A percentile compares a stretch with the other conserved stretches of the same genome.
These are phyloP conservation scores for Poa annua DNA, from an alignment of 176 grass and related monocot species.

Conservation along the genomic window DNA sequence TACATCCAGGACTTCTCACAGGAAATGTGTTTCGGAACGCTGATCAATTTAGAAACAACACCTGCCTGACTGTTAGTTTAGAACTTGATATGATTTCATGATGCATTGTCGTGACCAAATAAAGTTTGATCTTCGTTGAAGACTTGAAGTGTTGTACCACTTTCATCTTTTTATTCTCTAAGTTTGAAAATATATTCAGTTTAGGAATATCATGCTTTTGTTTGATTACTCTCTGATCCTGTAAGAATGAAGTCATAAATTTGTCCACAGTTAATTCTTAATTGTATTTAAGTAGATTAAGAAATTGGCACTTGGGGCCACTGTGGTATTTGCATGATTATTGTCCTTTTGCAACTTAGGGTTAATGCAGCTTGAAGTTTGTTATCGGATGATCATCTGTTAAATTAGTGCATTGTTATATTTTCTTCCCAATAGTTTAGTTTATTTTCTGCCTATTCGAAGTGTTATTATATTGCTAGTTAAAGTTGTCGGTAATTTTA, in stretches of 20 bases:
- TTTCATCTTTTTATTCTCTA: neutral
- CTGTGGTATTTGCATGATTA: constrained; percentile 12
- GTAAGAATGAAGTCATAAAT: neutral
- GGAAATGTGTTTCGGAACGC: neutral
- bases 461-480: neutral
- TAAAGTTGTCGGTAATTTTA: neutral
- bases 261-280: neutral
- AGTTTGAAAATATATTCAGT: constrained; percentile 8
- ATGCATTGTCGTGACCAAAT: neutral
- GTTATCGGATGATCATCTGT: neutral
- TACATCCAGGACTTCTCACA: constrained; percentile 9
- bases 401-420: neutral
- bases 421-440: neutral
- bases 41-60: neutral
- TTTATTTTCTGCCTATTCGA: neutral
- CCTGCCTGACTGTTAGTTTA: neutral
- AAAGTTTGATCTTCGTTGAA: neutral
- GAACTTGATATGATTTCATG: neutral
- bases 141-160: neutral
- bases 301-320: neutral
- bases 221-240: neutral
- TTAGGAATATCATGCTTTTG: neutral
- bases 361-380: neutral
- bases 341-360: neutral
- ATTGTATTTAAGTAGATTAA: constrained; percentile 1